Conservation (phyloP, 2,329 filamentous ascomycete species). For the Epichloe gansuensis region DNA sequence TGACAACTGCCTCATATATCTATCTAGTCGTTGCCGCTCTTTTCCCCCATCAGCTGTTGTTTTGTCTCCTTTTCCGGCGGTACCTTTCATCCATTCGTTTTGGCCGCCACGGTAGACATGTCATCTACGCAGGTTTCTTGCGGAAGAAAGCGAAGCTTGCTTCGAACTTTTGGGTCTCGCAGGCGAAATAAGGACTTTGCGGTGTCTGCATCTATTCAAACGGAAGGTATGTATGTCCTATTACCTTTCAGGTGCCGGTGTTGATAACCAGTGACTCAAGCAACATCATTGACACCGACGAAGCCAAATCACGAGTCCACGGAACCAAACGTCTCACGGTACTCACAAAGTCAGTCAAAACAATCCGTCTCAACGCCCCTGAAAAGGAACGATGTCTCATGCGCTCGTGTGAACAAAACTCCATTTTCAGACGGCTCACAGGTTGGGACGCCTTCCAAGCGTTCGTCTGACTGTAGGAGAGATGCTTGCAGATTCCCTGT, state of each 20-base stretch:
- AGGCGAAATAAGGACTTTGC: conserved; percentile 12
- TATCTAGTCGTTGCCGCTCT: conserved; percentile 1
- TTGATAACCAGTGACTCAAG: not conserved
- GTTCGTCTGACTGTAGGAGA: not conserved
- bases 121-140: conserved; percentile 15
- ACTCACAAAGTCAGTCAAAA: not conserved
- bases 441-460: not conserved
- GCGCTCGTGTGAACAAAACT: not conserved
- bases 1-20: not conserved
- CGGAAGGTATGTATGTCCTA: conserved; percentile 9
- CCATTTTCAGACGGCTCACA: not conserved
- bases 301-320: not conserved
- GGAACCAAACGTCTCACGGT: not conserved
- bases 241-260: not conserved
- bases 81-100: conserved; percentile 4
- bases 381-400: not conserved
- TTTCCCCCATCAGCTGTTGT: not conserved
- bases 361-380: not conserved
- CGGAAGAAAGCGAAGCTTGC: conserved; percentile 19
- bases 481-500: not conserved
- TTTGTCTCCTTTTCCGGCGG: not conserved
- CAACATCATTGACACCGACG: not conserved
- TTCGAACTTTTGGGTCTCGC: conserved; percentile 16
- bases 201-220: conserved; percentile 8
- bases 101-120: conserved; percentile 12